These are phyloP conservation scores for Marchantia paleacea DNA, from an alignment of 225 moss, liverwort and hornwort genomes.

Conservation along the genomic window DNA sequence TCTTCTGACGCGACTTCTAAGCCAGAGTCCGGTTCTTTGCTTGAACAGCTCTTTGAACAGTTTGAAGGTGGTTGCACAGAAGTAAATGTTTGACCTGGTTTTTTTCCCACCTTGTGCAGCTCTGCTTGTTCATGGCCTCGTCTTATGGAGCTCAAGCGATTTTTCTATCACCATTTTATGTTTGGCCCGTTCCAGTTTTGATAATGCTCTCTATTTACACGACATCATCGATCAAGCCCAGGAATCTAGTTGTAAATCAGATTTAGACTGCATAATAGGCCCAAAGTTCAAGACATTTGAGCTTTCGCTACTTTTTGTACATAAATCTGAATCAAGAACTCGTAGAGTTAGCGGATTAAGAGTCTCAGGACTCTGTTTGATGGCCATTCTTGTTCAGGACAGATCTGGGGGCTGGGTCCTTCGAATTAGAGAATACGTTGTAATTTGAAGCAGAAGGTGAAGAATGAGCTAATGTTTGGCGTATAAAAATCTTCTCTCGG, in stretches of 20 bases:
- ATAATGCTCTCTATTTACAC: slow-evolving; percentile 47
- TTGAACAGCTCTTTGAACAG: neutral
- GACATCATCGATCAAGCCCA: slow-evolving; percentile 50
- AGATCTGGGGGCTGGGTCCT: neutral
- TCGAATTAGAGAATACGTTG: neutral
- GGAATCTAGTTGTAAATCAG: slow-evolving; percentile 11
- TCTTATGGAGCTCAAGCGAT: slow-evolving; percentile 69
- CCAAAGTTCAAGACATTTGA: neutral
- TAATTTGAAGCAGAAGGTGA: neutral
- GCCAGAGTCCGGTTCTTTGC: neutral
- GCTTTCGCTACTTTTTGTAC: neutral
- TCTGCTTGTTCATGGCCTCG: slow-evolving; percentile 54
- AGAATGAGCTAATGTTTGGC: neutral
- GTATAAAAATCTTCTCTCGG: neutral
- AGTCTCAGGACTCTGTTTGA: too few species aligned
- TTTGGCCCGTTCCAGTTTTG: slow-evolving; percentile 75
- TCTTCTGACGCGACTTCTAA: neutral
- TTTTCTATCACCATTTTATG: slow-evolving; percentile 70
- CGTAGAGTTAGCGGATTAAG: too few species aligned
- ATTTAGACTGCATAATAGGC: neutral
- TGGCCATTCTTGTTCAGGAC: neutral
- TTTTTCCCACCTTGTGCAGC: slow-evolving; percentile 41
- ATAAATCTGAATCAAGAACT: neutral
- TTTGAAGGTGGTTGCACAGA: neutral
- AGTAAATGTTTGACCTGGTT: neutral